These are phyloP conservation scores for Platanthera guangdongensis DNA, from an alignment of 106 monocot species.

Conservation along the genomic window DNA sequence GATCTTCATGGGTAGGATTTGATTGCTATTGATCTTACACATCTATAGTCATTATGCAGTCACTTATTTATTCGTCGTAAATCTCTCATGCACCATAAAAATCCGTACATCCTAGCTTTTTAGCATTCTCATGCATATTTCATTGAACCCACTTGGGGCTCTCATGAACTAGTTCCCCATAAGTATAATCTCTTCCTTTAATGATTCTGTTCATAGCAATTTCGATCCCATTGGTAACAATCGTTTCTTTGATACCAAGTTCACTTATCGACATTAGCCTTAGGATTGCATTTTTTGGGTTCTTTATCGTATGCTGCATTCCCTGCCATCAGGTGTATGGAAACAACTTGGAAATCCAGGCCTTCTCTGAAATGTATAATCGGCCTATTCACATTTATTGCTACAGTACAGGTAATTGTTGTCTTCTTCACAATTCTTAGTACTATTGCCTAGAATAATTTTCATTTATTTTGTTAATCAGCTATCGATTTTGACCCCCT, in stretches of 20 bases:
- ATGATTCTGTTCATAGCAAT: too few species aligned
- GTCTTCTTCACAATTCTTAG: background rate
- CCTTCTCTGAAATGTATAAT: constrained; percentile 97
- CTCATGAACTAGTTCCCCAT: too few species aligned
- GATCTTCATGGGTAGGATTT: too few species aligned
- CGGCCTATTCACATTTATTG: constrained; percentile 98
- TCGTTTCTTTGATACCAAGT: background rate
- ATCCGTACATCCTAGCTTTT: too few species aligned
- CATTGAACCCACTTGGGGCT: too few species aligned
- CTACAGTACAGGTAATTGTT: constrained; percentile 67
- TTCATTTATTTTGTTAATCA: constrained; percentile 1
- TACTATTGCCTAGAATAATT: background rate
- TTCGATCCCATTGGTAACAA: background rate
- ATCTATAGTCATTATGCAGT: too few species aligned
- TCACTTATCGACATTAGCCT: background rate
- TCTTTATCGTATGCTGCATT: background rate
- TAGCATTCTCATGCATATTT: too few species aligned
- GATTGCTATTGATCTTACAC: too few species aligned
- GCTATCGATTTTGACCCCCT: constrained; percentile 1
- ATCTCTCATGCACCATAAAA: too few species aligned
- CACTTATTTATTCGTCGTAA: too few species aligned
- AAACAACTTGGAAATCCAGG: constrained; percentile 94
- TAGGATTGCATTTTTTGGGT: background rate
- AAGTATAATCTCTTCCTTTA: too few species aligned
- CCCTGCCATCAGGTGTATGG: constrained; percentile 71